phyloP scores from a whole-genome alignment of 192 early-diverging fungal species.

The Podila horticola region DNA sequence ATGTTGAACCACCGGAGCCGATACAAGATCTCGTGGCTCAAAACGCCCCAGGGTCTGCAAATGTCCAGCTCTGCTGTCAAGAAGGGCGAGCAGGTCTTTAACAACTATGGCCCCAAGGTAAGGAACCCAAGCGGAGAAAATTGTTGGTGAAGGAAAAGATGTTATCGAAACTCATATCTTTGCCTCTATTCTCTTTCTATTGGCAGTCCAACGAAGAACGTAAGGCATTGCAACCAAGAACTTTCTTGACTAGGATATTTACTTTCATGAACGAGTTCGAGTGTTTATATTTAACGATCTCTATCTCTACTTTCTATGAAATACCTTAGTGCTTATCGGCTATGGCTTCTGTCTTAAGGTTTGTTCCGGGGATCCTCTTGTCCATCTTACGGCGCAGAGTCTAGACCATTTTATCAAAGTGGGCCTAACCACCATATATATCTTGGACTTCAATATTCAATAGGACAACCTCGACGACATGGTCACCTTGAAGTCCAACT shows the following conservation, averaged over 20 bases:
- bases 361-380: not conserved
- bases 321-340: slow-evolving; percentile 61
- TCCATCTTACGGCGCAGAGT: too few species aligned
- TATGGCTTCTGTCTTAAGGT: slow-evolving; percentile 75
- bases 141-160: not conserved
- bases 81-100: slow-evolving; percentile 64
- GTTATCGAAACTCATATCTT: not conserved
- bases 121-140: slow-evolving; percentile 38
- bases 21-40: slow-evolving; percentile 65
- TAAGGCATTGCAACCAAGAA: slow-evolving; percentile 30
- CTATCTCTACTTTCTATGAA: not conserved
- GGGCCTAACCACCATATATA: too few species aligned
- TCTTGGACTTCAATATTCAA: too few species aligned
- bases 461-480: slow-evolving; percentile 65
- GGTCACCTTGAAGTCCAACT: slow-evolving; percentile 70
- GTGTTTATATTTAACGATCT: not conserved
- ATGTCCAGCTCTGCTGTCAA: slow-evolving; percentile 28
- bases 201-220: slow-evolving; percentile 74
- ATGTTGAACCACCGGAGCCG: slow-evolving; percentile 71
- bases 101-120: slow-evolving; percentile 80
- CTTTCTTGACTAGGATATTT: not conserved
- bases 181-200: not conserved
- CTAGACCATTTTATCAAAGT: not conserved
- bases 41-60: slow-evolving; percentile 38
- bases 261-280: not conserved